These are phyloP conservation scores for Xylariomycetidae sp. DNA, from an alignment of 2,329 filamentous ascomycete genomes.

Conservation along the genomic window DNA sequence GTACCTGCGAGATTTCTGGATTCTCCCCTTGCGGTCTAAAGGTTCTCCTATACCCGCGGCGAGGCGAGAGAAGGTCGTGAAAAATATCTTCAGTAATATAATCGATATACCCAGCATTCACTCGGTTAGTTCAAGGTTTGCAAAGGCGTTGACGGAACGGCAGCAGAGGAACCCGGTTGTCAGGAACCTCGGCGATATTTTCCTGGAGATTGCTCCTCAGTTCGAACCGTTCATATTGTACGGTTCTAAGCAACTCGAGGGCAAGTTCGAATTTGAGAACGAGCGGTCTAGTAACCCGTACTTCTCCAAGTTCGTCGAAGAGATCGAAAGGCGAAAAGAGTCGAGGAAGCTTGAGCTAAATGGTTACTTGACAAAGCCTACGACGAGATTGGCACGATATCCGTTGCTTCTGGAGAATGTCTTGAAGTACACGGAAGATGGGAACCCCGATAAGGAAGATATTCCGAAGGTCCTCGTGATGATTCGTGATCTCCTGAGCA, in stretches of 20 bases:
- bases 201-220: conserved; percentile 83
- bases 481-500: conserved; percentile 80
- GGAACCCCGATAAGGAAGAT: conserved; percentile 84
- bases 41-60: conserved; percentile 85
- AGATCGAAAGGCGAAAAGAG: conserved; percentile 93
- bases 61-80: conserved; percentile 83
- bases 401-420: conserved; percentile 89
- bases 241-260: conserved; percentile 90
- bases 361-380: conserved; percentile 96
- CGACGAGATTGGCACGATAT: conserved; percentile 89
- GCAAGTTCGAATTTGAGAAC: conserved; percentile 97
- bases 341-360: conserved; percentile 95
- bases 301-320: conserved; percentile 90
- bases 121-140: conserved; percentile 82
- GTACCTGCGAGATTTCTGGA: conserved; percentile 98
- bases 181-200: conserved; percentile 86
- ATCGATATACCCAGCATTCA: conserved; percentile 80
- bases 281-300: conserved; percentile 81
- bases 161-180: conserved; percentile 92
- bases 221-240: conserved; percentile 97
- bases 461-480: conserved; percentile 83
- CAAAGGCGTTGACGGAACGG: conserved; percentile 79
- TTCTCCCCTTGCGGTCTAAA: conserved; percentile 78
- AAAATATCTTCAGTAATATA: conserved; percentile 93
- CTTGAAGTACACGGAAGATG: conserved; percentile 84